Conservation (phyloP, 2,329 filamentous ascomycete genomes). For the Penicillium sp. region DNA sequence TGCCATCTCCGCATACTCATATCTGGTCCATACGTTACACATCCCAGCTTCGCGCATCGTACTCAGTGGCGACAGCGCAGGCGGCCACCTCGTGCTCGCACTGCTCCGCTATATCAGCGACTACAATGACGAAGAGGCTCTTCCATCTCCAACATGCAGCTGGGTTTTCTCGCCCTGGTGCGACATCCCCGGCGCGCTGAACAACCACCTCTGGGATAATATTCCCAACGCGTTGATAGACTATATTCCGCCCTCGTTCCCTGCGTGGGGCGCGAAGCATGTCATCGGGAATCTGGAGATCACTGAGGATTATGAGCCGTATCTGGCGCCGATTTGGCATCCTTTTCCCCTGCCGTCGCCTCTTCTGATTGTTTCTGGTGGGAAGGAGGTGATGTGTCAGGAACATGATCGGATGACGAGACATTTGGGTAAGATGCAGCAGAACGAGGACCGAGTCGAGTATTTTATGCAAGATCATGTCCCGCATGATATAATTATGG, state of each 20-base stretch:
- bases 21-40: constrained; percentile 17
- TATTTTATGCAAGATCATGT: constrained; percentile 7
- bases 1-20: constrained; percentile 23
- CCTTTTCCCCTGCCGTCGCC: constrained; percentile 5
- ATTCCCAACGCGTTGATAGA: constrained; percentile 3
- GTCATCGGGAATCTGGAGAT: constrained; percentile 1
- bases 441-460: constrained; percentile 9
- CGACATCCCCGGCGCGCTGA: constrained; percentile 6
- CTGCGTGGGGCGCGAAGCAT: constrained; percentile 7
- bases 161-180: constrained; percentile 22
- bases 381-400: constrained; percentile 9
- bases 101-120: constrained; percentile 21
- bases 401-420: constrained; percentile 9
- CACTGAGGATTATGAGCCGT: background rate
- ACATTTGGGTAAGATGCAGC: constrained; percentile 4
- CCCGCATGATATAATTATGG: constrained; percentile 9
- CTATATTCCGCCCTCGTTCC: constrained; percentile 6
- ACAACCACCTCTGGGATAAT: constrained; percentile 5
- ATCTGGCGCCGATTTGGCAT: constrained; percentile 6
- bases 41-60: constrained; percentile 23
- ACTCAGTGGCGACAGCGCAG: constrained; percentile 23
- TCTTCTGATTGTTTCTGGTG: constrained; percentile 5
- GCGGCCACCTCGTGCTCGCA: constrained; percentile 19
- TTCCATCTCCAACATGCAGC: constrained; percentile 11
- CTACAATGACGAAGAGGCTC: constrained; percentile 2